Evolutionary conservation across 148 eudicot genomes (phyloP).

Genomic region (Amaranthus hypochondriacus): DNA sequence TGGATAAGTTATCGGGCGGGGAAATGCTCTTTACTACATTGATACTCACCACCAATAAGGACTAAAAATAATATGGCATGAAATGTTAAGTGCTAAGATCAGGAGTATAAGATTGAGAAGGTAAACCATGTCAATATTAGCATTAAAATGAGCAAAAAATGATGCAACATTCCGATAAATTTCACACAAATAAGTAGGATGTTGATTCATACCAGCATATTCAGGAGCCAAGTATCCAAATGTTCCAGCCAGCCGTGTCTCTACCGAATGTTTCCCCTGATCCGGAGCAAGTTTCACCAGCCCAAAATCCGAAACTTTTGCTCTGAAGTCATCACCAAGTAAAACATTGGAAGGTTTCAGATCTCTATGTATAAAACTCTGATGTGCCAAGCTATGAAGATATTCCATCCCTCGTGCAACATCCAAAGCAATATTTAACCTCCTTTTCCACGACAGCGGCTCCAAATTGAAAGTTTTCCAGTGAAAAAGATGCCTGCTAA

Average conservation of each 20-base stretch:
- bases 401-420: constrained; percentile 97
- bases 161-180: neutral
- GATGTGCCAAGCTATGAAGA: constrained; percentile 83
- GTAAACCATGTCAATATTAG: too few relatives aligned
- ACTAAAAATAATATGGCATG: too few relatives aligned
- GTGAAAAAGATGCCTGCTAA: constrained; percentile 87
- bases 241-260: constrained; percentile 92
- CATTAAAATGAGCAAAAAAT: neutral
- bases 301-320: constrained; percentile 94
- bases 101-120: too few relatives aligned
- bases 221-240: constrained; percentile 98
- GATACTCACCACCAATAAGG: too few relatives aligned
- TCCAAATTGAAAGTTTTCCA: constrained; percentile 74
- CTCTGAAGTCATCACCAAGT: constrained; percentile 90
- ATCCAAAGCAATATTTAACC: constrained; percentile 94
- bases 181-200: constrained; percentile 8
- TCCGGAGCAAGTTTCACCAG: constrained; percentile 96
- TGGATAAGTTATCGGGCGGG: too few relatives aligned
- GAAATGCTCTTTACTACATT: too few relatives aligned
- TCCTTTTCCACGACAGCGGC: constrained; percentile 90
- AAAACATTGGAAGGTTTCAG: constrained; percentile 91
- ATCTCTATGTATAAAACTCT: constrained; percentile 92
- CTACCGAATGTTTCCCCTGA: constrained; percentile 76
- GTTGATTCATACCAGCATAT: constrained; percentile 76
- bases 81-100: too few relatives aligned